Evolutionary conservation across 2,329 filamentous ascomycete species (phyloP).

Genomic region (Colletotrichum lini): DNA sequence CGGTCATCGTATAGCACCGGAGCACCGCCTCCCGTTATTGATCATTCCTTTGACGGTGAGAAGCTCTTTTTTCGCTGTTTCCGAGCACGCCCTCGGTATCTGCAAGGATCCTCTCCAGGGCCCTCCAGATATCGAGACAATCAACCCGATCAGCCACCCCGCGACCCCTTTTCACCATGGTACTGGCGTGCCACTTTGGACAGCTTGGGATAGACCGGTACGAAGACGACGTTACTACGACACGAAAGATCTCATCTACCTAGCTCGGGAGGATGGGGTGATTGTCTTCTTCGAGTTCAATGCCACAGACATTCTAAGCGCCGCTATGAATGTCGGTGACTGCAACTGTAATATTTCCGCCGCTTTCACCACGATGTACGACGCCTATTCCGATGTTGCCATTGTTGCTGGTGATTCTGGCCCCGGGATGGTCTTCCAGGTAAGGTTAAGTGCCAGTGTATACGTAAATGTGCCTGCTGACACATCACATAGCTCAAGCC

Average conservation of each 20-base stretch:
- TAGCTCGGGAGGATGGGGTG: conserved; percentile 89
- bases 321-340: conserved; percentile 72
- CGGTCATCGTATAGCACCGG: conserved; percentile 65
- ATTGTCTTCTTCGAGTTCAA: conserved; percentile 81
- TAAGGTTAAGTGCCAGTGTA: conserved; percentile 54
- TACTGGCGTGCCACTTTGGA: conserved; percentile 75
- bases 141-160: conserved; percentile 58
- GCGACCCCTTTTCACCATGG: conserved; percentile 64
- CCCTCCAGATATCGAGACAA: conserved; percentile 62
- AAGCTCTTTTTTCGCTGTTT: conserved; percentile 80
- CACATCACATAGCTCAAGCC: conserved; percentile 36
- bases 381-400: conserved; percentile 80
- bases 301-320: conserved; percentile 67
- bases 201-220: conserved; percentile 85
- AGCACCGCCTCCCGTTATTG: conserved; percentile 74
- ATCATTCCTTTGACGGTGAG: conserved; percentile 80
- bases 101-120: conserved; percentile 69
- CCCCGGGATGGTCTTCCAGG: conserved; percentile 82
- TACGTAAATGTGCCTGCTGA: background rate
- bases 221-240: conserved; percentile 74
- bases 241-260: conserved; percentile 83
- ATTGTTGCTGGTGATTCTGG: conserved; percentile 85
- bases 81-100: conserved; percentile 70
- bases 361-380: conserved; percentile 84
- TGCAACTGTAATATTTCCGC: conserved; percentile 83